Evolutionary conservation across 202 grass and related monocot species (phyloP).

Genomic region (Cymbopogon flexuosus): DNA sequence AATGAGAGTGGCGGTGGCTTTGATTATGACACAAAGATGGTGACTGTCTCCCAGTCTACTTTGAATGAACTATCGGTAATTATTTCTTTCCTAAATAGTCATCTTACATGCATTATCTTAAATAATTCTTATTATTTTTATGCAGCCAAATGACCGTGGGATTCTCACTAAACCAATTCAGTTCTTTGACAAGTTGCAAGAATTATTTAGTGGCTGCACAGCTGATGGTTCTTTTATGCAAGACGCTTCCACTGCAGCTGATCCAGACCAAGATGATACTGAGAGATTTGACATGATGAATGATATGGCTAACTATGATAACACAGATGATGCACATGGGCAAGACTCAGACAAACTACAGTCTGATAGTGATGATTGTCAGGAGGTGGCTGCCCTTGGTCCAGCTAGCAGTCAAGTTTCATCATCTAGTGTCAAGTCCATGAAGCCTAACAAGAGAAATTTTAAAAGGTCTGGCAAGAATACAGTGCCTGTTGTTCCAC

Average conservation of each 20-base stretch:
- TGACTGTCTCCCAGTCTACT: no score
- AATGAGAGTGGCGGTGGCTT: background rate
- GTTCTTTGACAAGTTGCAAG: background rate
- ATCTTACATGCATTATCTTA: background rate
- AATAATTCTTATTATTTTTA: background rate
- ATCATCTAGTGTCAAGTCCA: background rate
- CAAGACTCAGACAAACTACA: background rate
- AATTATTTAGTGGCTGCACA: background rate
- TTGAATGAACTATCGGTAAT: background rate
- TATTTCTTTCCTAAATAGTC: background rate
- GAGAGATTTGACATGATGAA: background rate
- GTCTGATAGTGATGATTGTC: background rate
- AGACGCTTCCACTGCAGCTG: background rate
- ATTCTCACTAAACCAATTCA: background rate
- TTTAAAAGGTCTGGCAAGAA: background rate
- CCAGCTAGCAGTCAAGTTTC: background rate
- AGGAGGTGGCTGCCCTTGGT: background rate
- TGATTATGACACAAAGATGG: no score
- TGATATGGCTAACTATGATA: background rate
- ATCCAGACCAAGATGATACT: background rate
- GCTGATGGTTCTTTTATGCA: constrained; percentile 6
- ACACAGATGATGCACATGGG: background rate
- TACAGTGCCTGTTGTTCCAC: background rate
- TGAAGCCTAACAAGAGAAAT: background rate
- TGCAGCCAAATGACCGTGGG: background rate